These are phyloP conservation scores for Fusarium mundagurra DNA, from an alignment of 2,329 filamentous ascomycete species.

Conservation along the genomic window DNA sequence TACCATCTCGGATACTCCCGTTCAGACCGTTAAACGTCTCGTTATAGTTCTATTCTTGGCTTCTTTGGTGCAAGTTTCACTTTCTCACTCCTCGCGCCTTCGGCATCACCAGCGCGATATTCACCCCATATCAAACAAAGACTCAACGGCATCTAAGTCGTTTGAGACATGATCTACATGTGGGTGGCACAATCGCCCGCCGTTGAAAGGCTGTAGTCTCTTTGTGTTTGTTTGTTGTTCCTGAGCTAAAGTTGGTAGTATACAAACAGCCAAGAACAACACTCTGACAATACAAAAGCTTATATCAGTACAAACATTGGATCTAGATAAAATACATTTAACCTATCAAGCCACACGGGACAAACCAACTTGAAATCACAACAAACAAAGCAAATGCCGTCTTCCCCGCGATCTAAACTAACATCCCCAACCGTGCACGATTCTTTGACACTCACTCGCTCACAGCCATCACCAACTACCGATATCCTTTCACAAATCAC, in stretches of 20 bases:
- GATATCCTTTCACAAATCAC: background rate
- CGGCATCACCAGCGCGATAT: background rate
- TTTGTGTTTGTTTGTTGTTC: background rate
- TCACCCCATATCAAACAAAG: background rate
- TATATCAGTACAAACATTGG: background rate
- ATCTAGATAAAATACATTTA: background rate
- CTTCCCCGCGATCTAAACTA: background rate
- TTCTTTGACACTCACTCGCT: background rate
- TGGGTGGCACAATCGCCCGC: background rate
- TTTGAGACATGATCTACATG: background rate
- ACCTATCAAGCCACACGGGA: background rate
- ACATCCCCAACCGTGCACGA: slow-evolving; percentile 10
- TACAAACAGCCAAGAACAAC: background rate
- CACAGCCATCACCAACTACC: background rate
- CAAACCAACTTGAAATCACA: slow-evolving; percentile 5
- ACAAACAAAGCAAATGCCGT: background rate
- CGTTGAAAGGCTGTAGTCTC: background rate
- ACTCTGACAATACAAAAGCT: background rate
- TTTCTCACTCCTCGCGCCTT: background rate
- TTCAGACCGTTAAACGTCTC: background rate
- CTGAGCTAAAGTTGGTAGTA: background rate
- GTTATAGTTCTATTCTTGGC: background rate
- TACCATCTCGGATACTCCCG: background rate
- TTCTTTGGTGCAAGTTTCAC: background rate
- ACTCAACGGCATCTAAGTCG: background rate